Evolutionary conservation across 148 eudicot genomes (phyloP), one percentile per base, ranked within the genome.

Genomic region (Rhododendron kiyosumense): DNA sequence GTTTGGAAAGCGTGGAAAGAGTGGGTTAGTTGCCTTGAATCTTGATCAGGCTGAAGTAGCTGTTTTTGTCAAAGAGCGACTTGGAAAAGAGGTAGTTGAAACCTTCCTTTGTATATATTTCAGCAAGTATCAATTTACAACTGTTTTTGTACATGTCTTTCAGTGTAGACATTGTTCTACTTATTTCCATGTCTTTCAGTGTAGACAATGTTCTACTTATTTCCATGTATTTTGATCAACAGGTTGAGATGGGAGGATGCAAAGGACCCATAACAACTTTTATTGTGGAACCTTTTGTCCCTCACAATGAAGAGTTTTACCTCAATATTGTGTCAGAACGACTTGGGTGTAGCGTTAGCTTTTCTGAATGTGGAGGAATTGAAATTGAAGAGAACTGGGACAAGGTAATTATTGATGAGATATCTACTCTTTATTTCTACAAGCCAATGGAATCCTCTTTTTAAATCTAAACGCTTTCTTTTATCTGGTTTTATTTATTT

Each of bases 321-420:
- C 91, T 97, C 6, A 97, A 97, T 85, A 93, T 97, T 83, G 96
- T 97, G 81, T 97, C 99, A 22, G 99, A 97, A 4, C 93, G 99
- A 90, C 96, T 97, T 75, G 99, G 99, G 38, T 92, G 91, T 84
- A 94, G 98, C 87, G 85, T 97, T 65, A 97, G 99, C 93, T 97
- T 97, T 85, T 97, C 99, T 9, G 99, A 97, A 85, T 97, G 99
- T 89, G 99, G 99, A 87, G 99, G 99, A 87, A 95, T 97, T 89
- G 99, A 97, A 20, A 97, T 97, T 81, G 99, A 97, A 89, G 99
- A 97, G 91, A 97, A 97, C 92, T 97, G 99, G 99, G 99, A 97
- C 89, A 95, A 97, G 99, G 99, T 97, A 88, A 61, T 67, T 76
- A 34, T 15, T 78, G 65, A 79, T 13, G 6, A 54, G 2, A 49